Percentiles rank a stretch among this genome's conserved stretches.
Conservation (phyloP, 139 green algal species). For the Prasinococcaceae sp. region DNA sequence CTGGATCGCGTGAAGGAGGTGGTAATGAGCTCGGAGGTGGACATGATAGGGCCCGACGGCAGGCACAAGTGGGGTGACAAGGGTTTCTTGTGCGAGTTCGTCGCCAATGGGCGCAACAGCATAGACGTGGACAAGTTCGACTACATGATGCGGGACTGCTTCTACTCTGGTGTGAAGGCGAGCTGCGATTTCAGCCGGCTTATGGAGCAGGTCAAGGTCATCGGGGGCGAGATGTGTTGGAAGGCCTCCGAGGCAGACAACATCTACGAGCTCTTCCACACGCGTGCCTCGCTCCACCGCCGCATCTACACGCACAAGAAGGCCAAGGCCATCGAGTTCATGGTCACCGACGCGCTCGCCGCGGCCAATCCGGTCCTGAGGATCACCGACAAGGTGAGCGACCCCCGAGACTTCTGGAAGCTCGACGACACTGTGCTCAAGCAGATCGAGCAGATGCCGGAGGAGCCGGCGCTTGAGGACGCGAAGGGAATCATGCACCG, state of each 20-base stretch:
- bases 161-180: constrained; percentile 38
- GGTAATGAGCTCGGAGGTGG: constrained; percentile 2
- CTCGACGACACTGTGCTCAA: constrained; percentile 56
- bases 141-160: constrained; percentile 50
- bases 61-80: no score
- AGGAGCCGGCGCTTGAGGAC: constrained; percentile 1
- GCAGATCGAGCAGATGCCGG: constrained; percentile 14
- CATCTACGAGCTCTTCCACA: constrained; percentile 55
- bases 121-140: constrained; percentile 76
- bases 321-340: constrained; percentile 57
- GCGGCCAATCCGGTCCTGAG: constrained; percentile 36
- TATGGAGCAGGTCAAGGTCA: constrained; percentile 28
- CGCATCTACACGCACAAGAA: constrained; percentile 62
- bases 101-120: constrained; percentile 54
- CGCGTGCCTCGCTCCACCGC: constrained; percentile 49
- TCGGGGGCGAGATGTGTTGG: constrained; percentile 65
- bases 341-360: constrained; percentile 66
- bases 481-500: constrained; percentile 11
- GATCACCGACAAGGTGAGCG: constrained; percentile 14
- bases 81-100: constrained; percentile 58
- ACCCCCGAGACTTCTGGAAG: constrained; percentile 34
- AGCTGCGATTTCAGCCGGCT: constrained; percentile 13
- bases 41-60: constrained; percentile 27
- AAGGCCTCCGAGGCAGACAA: constrained; percentile 62
- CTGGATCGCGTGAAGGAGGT: constrained; percentile 18